phyloP scores from a whole-genome alignment of 2,329 filamentous ascomycete species.

The Fusarium pseudoanthophilum region DNA sequence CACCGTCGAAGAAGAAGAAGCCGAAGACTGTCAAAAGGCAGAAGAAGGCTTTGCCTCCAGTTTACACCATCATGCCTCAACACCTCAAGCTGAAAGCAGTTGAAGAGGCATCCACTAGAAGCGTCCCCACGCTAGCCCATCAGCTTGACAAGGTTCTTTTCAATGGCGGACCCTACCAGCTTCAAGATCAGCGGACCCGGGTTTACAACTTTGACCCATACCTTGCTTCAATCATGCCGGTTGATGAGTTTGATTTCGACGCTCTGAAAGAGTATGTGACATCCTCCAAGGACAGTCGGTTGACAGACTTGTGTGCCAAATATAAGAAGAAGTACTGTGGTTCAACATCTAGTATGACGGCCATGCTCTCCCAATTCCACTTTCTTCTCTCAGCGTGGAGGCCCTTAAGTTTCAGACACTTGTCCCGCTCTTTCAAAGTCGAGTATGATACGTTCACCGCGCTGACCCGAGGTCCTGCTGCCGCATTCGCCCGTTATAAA shows the following conservation, averaged over 20 bases:
- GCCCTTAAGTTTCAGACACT: constrained; percentile 69
- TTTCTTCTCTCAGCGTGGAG: constrained; percentile 90
- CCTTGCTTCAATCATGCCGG: constrained; percentile 90
- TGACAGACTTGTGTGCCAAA: constrained; percentile 74
- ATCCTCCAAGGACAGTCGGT: constrained; percentile 81
- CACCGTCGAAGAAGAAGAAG: background rate
- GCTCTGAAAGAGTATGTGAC: constrained; percentile 89
- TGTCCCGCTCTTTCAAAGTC: constrained; percentile 74
- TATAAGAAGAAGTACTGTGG: constrained; percentile 85
- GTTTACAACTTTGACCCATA: constrained; percentile 99
- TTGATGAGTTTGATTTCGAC: constrained; percentile 90
- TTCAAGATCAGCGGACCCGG: constrained; percentile 86
- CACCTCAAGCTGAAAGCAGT: constrained; percentile 46
- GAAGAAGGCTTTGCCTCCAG: constrained; percentile 28
- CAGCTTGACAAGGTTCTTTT: constrained; percentile 92
- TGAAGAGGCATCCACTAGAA: constrained; percentile 46
- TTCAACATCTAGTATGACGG: constrained; percentile 97
- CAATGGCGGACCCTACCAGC: constrained; percentile 90
- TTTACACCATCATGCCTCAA: constrained; percentile 45
- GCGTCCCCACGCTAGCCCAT: constrained; percentile 73
- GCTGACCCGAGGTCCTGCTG: constrained; percentile 77
- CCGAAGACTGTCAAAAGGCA: background rate
- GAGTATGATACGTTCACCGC: constrained; percentile 75
- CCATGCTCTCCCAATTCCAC: constrained; percentile 88
- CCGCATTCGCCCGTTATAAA: constrained; percentile 83